Evolutionary conservation across 2,329 filamentous ascomycete species (phyloP).

Genomic region (Exophiala bonariae): DNA sequence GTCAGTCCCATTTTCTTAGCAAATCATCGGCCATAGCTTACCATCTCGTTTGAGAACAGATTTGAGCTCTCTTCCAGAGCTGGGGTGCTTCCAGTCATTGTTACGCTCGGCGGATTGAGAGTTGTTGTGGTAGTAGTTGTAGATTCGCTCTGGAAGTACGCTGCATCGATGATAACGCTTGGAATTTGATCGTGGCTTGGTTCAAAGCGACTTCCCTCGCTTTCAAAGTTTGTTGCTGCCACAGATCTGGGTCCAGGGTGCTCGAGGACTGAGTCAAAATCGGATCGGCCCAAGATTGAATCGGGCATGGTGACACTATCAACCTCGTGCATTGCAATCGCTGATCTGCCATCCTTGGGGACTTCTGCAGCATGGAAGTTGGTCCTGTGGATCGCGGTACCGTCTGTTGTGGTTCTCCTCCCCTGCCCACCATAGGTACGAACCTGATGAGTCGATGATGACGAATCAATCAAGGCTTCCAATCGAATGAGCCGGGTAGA

Average conservation of each 20-base stretch:
- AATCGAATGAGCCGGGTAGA: conserved; percentile 4
- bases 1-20: neutral
- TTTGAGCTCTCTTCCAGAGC: conserved; percentile 1
- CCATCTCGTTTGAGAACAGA: neutral
- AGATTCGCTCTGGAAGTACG: neutral
- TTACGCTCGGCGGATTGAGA: conserved; percentile 1
- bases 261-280: neutral
- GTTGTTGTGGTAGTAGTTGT: conserved; percentile 1
- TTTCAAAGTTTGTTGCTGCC: neutral
- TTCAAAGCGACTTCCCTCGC: neutral
- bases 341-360: conserved; percentile 3
- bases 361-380: neutral
- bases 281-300: neutral
- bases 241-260: neutral
- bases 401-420: neutral
- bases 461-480: conserved; percentile 5
- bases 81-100: neutral
- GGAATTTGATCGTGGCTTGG: neutral
- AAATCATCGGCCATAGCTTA: neutral
- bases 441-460: neutral
- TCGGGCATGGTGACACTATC: neutral
- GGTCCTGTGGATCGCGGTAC: neutral
- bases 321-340: conserved; percentile 5
- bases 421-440: neutral
- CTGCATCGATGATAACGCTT: neutral